Base-by-base conservation (phyloP, 106 monocot species). In the Xerophyta viscosa region DNA sequence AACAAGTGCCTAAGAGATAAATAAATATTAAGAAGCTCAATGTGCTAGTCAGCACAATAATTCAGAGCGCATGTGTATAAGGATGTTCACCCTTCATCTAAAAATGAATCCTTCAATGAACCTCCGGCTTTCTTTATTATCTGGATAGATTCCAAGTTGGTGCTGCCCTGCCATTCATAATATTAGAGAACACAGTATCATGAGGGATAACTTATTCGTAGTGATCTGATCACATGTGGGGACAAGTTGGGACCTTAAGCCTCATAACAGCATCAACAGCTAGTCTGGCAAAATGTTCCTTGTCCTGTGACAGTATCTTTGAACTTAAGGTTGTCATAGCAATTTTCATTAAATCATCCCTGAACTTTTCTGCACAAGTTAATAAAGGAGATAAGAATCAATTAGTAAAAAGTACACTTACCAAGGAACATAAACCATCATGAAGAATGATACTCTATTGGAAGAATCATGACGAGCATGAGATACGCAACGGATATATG, bases 191-290 rank as follows among this genome's bases (percentile, higher is more conserved):
- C 39, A 39, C 10, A 39, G 10, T 36, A 7, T 39, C 15, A 12
- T 15, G 15, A 39, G 1, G 39, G 3, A 7, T 12, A 39, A 10
- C 10, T 12, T 39, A 39, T 39, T 12, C 13, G 15, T 39, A 39
- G 11, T 6, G 11, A 33, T 6, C 33, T 11, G 15, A 39, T 2
- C 39, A 39, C 33, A 39, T 39, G 39, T 1, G 7, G 20, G 20
- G 46, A 15, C 20, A 27, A 14, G 48, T 39, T 11, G 6, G 44
- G 66, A 88, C 94, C 94, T 96, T 96, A 45, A 96, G 81, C 66
- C 85, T 85, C 68, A 98, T 27, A 60, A 98, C 96, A 74, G 96
- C 96, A 76, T 98, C 96, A 10, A 98, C 96, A 41, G 96, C 96
- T 42, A 98, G 66, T 53, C 72, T 79, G 31, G 96, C 96, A 66